Evolutionary conservation across 495 filamentous ascomycete genomes (phyloP), one percentile per base, ranked within the genome.

Genomic region (Tuber borchii): DNA sequence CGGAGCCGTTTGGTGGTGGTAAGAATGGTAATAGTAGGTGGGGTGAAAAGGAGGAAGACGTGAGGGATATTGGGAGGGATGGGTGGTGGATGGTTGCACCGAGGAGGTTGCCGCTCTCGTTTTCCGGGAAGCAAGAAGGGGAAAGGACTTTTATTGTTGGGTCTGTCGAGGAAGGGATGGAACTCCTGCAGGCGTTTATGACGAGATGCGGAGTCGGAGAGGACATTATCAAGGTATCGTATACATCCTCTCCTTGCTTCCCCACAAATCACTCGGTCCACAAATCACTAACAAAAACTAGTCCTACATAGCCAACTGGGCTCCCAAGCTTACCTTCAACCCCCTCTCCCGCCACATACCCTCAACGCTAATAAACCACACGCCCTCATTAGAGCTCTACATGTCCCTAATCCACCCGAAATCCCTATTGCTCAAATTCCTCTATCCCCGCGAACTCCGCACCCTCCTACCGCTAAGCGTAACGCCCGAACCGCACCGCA

Each of bases 71-170:
- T 34, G 26, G 26, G 56, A 65, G 14, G 56, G 26, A 65, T 65
- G 56, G 77, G 12, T 80, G 78, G 77, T 80, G 77, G 78, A 80
- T 80, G 78, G 46, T 74, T 17, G 71, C 69, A 31, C 72, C 73
- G 37, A 34, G 10, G 42, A 74, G 51, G 70, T 12, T 81, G 22
- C 77, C 78, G 14, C 74, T 78, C 2, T 37, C 37, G 34, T 80
- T 80, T 75, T 65, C 78, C 34, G 74, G 72, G 37, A 31, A 65
- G 56, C 40, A 76, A 42, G 70, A 39, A 61, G 72, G 74, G 14
- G 51, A 77, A 20, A 72, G 76, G 40, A 70, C 72, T 39, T 81
- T 81, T 69, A 39, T 81, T 26, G 46, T 80, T 40, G 40, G 73
- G 37, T 68, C 78, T 22, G 68, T 80, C 37, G 74, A 26, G 20